A percentile compares a stretch with the other conserved stretches of the same genome.
phyloP scores from a whole-genome alignment of 208 protist species.

The Trypanosoma mega region DNA sequence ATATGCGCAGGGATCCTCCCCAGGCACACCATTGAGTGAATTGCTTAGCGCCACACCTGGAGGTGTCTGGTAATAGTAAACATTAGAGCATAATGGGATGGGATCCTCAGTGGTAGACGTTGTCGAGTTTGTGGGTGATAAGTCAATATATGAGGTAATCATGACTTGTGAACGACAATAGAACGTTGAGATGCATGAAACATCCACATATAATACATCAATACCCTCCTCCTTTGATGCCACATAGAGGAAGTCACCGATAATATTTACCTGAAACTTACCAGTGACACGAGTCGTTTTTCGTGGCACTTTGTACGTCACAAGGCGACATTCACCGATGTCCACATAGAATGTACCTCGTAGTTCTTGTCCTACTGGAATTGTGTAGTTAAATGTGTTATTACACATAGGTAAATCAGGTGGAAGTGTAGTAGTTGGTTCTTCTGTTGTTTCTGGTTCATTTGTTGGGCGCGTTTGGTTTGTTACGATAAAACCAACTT shows the following conservation, averaged over 20 bases:
- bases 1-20: constrained; percentile 57
- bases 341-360: constrained; percentile 40
- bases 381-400: constrained; percentile 42
- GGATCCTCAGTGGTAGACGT: constrained; percentile 11
- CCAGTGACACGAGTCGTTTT: constrained; percentile 21
- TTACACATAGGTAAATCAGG: constrained; percentile 25
- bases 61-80: constrained; percentile 73
- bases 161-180: constrained; percentile 49
- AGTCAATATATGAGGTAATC: constrained; percentile 49
- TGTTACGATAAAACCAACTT: constrained; percentile 43
- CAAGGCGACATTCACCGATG: constrained; percentile 32
- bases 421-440: constrained; percentile 6
- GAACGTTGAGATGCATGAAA: constrained; percentile 51
- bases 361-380: constrained; percentile 43
- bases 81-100: constrained; percentile 58
- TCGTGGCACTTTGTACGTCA: constrained; percentile 45
- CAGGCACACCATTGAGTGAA: constrained; percentile 56
- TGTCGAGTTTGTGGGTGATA: constrained; percentile 24
- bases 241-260: constrained; percentile 67
- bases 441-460: constrained; percentile 11
- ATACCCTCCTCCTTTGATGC: constrained; percentile 46
- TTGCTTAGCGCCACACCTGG: constrained; percentile 48
- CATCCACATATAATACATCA: constrained; percentile 47
- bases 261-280: constrained; percentile 59
- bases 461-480: constrained; percentile 22